phyloP scores from a whole-genome alignment of 2,329 filamentous ascomycete genomes.

The Diaporthe citrichinensis region DNA sequence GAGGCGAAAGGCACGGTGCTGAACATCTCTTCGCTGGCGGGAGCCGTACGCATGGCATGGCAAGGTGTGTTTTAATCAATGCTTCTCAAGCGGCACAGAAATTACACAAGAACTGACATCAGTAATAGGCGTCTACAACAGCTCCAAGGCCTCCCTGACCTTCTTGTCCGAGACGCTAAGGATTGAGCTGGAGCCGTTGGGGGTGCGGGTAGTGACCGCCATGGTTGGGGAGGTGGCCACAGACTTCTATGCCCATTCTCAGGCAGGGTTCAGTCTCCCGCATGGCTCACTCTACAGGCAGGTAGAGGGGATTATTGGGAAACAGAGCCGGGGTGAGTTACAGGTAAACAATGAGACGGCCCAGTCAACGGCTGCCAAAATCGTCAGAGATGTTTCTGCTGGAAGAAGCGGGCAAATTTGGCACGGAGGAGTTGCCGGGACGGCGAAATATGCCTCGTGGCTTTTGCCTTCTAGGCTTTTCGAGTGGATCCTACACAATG shows the following conservation, averaged over 20 bases:
- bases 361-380: background rate
- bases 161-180: slow-evolving; percentile 41
- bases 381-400: background rate
- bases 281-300: background rate
- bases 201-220: slow-evolving; percentile 43
- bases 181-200: slow-evolving; percentile 43
- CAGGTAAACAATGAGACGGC: background rate
- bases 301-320: background rate
- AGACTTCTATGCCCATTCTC: background rate
- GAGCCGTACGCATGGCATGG: slow-evolving; percentile 41
- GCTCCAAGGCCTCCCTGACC: slow-evolving; percentile 42
- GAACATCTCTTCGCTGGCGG: slow-evolving; percentile 43
- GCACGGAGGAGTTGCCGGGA: background rate
- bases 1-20: slow-evolving; percentile 47
- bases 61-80: slow-evolving; percentile 19
- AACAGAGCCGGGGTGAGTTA: background rate
- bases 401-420: background rate
- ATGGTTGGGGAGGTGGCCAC: slow-evolving; percentile 40
- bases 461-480: background rate
- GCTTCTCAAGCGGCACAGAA: no score
- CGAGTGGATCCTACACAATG: background rate
- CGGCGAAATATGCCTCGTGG: background rate
- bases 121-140: slow-evolving; percentile 33
- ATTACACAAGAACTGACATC: no score
- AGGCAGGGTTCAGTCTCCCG: no score